These are phyloP conservation scores for Apocynum venetum DNA, from an alignment of 257 asterid genomes.

Conservation along the genomic window DNA sequence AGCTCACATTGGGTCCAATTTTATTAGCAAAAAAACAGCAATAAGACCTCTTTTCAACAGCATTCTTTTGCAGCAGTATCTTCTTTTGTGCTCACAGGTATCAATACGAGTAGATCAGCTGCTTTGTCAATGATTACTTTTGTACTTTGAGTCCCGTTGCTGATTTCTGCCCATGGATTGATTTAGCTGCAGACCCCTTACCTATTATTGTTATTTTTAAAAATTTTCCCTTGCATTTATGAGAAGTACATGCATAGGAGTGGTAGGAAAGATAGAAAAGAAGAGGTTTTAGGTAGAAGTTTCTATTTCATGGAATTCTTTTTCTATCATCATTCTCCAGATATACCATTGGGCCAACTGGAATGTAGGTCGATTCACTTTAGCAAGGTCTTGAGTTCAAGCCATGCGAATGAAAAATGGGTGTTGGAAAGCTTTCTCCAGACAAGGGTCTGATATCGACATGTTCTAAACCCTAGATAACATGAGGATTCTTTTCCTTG, in stretches of 20 bases:
- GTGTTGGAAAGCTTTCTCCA: neutral
- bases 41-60: constrained; percentile 63
- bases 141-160: neutral
- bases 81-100: constrained; percentile 93
- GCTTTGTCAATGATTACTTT: neutral
- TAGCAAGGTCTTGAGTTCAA: neutral
- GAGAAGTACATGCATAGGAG: neutral
- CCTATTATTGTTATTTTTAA: neutral
- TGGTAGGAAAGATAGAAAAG: neutral
- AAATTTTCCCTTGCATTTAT: neutral
- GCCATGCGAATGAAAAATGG: neutral
- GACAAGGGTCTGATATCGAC: neutral
- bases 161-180: neutral
- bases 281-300: neutral
- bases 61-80: constrained; percentile 77
- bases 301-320: neutral
- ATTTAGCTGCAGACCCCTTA: neutral
- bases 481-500: neutral
- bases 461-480: neutral
- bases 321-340: neutral
- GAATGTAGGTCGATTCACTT: neutral
- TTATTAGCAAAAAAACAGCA: constrained; percentile 39
- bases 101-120: neutral
- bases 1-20: constrained; percentile 44
- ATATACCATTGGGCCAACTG: neutral